Percentiles rank a stretch among this genome's conserved stretches.
Conservation (phyloP, 2,329 filamentous ascomycete species). For the Colletotrichum sp. region DNA sequence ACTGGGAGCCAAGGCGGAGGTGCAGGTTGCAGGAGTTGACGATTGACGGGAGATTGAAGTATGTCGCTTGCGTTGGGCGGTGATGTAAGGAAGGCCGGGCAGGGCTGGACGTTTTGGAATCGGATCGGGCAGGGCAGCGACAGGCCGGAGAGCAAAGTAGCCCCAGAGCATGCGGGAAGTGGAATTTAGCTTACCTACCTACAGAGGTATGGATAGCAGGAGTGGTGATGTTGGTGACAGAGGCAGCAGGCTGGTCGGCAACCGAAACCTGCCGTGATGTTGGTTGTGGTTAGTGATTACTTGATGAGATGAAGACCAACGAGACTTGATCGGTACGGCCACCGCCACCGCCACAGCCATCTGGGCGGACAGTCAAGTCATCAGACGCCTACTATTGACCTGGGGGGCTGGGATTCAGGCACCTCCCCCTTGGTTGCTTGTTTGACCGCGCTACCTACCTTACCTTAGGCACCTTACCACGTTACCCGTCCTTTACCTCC, state of each 20-base stretch:
- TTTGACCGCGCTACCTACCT: not conserved
- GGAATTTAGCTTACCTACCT: not conserved
- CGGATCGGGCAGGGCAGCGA: not conserved
- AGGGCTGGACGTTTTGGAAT: not conserved
- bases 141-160: not conserved
- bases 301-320: not conserved
- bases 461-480: not conserved
- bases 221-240: not conserved
- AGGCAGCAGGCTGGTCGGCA: not conserved
- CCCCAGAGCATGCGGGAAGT: not conserved
- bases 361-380: not conserved
- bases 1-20: not conserved
- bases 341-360: not conserved
- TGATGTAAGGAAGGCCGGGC: not conserved
- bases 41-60: not conserved
- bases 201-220: not conserved
- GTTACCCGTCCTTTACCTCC: not conserved
- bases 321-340: not conserved
- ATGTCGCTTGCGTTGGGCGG: not conserved
- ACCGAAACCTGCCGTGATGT: not conserved
- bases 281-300: not conserved
- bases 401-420: not conserved
- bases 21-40: not conserved
- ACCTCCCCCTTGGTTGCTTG: not conserved
- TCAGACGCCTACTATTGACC: not conserved